Base-by-base conservation (phyloP, 2,329 filamentous ascomycete species). In the Parascedosporium putredinis region DNA sequence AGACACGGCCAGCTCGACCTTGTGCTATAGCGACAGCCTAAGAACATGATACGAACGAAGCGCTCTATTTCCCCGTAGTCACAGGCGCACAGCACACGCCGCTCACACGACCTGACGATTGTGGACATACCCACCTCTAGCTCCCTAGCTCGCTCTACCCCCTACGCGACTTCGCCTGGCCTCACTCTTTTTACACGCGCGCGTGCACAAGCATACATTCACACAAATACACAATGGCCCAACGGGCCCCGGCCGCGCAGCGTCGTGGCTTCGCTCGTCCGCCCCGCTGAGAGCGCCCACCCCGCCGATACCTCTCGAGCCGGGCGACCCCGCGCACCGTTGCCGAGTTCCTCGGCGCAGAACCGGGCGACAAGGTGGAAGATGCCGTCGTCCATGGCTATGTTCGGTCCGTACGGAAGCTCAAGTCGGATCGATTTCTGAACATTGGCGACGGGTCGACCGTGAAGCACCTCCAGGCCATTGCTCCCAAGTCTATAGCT, bases 371-470 rank as follows among this genome's bases (percentile, higher is more conserved):
- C 29, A 60, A 67, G 43, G 66, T 70, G 36, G 56, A 65, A n/a
- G 64, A 74, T 57, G 72, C 84, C 45, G 74, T 75, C 51, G 71
- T 95, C 57, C 77, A 85, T 62, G 91, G 90, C 53, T 91, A 85
- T 69, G 76, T 96, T 50, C 80, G 87, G 55, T 91, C 88, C 3
- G 83, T 95, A 53, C 79, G 91, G 54, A 86, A 88, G 64, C 89
- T 94, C 72, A 95, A 96, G 64, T 77, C 77, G 20, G 74, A 85
- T 52, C 83, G 85, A 4, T 97, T 98, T 68, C 84, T 90, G 48
- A 79, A 88, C 52, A 73, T 97, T 48, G 84, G 84, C 9, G 93
- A 98, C 71, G 93, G 93, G 42, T 94, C 89, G 10, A 88, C 86
- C 38, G 72, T 87, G 56, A 73, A 83, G 54, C 74, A 87, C 24